Conservation (phyloP, 2,329 filamentous ascomycete species). For the Talaromyces albobiverticillius region DNA sequence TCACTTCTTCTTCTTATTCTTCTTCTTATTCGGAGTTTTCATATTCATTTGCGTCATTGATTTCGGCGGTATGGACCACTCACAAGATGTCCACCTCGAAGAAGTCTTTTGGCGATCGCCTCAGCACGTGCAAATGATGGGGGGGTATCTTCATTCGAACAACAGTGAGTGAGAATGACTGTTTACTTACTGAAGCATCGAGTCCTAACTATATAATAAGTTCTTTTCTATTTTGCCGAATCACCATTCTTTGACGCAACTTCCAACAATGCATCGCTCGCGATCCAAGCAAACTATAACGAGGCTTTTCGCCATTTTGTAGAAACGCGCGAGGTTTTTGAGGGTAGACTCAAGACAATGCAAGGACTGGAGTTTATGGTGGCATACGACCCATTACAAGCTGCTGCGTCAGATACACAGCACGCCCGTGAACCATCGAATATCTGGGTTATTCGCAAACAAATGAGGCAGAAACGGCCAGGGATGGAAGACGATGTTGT, state of each 20-base stretch:
- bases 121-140: slow-evolving; percentile 46
- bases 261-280: slow-evolving; percentile 59
- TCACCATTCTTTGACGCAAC: slow-evolving; percentile 63
- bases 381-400: slow-evolving; percentile 54
- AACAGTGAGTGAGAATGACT: slow-evolving; percentile 32
- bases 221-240: slow-evolving; percentile 61
- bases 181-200: no score
- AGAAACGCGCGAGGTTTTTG: slow-evolving; percentile 56
- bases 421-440: slow-evolving; percentile 46
- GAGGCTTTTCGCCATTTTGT: slow-evolving; percentile 49
- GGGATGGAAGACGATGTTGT: slow-evolving; percentile 49
- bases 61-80: slow-evolving; percentile 27
- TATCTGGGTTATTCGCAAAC: slow-evolving; percentile 62
- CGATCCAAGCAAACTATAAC: slow-evolving; percentile 51
- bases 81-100: slow-evolving; percentile 38
- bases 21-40: background rate
- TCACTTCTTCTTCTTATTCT: background rate
- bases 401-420: slow-evolving; percentile 38
- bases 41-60: background rate
- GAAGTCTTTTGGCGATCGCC: slow-evolving; percentile 47
- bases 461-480: slow-evolving; percentile 47
- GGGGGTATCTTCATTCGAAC: slow-evolving; percentile 44
- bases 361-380: slow-evolving; percentile 60
- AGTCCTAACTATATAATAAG: slow-evolving; percentile 25
- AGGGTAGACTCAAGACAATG: slow-evolving; percentile 53